phyloP scores from a whole-genome alignment of 805 yeast genomes.

The Candida incommunis region DNA sequence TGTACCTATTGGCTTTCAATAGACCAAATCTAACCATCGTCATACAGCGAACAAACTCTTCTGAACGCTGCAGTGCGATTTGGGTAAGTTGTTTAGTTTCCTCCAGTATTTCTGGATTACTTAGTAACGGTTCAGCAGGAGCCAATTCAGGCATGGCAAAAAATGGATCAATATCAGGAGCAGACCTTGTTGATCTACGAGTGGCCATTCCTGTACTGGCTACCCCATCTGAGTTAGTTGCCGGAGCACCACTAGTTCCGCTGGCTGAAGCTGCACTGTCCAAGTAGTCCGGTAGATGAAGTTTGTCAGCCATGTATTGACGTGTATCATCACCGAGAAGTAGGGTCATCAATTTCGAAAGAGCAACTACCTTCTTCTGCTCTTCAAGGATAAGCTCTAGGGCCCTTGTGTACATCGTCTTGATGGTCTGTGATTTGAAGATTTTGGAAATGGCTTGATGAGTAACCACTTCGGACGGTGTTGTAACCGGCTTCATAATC shows the following conservation, averaged over 20 bases:
- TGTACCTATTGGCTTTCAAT: constrained; percentile 62
- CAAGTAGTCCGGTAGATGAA: constrained; percentile 47
- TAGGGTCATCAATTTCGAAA: constrained; percentile 59
- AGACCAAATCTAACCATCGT: constrained; percentile 61
- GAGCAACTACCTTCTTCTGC: constrained; percentile 57
- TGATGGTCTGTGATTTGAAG: constrained; percentile 41
- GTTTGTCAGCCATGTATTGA: constrained; percentile 44
- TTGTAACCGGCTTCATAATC: constrained; percentile 61
- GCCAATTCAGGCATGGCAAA: constrained; percentile 45
- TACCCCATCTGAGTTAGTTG: too few species aligned
- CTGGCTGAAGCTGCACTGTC: constrained; percentile 5
- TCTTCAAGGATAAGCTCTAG: constrained; percentile 71
- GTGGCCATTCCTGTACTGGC: too few species aligned
- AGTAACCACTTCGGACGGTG: constrained; percentile 63
- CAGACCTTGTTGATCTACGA: constrained; percentile 17
- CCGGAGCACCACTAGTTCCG: constrained; percentile 5
- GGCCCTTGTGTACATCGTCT: constrained; percentile 53
- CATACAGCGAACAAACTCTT: constrained; percentile 75
- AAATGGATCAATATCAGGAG: constrained; percentile 40
- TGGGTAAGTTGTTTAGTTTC: constrained; percentile 61
- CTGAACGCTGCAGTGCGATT: constrained; percentile 67
- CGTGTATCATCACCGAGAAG: constrained; percentile 80
- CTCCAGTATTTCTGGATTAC: constrained; percentile 44
- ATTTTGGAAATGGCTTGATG: constrained; percentile 60
- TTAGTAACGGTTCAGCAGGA: constrained; percentile 35